These are phyloP conservation scores for Lactifluus volemus DNA, from an alignment of 768 basidiomycete species.

Conservation along the genomic window DNA sequence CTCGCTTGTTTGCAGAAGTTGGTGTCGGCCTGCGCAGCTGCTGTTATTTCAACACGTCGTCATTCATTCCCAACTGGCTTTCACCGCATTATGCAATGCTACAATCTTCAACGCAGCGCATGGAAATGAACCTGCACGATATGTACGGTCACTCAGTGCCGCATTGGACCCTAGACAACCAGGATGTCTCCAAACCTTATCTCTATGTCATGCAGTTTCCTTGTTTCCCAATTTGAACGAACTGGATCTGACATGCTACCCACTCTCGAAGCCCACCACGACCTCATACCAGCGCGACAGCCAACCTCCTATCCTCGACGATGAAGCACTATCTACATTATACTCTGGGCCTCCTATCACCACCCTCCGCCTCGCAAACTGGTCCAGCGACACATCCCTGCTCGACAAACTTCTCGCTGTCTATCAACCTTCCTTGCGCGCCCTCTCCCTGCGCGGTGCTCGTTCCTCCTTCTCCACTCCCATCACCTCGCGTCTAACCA, in stretches of 20 bases:
- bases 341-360: slow-evolving; percentile 41
- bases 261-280: slow-evolving; percentile 37
- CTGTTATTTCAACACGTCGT: slow-evolving; percentile 52
- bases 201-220: slow-evolving; percentile 50
- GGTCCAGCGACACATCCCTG: slow-evolving; percentile 52
- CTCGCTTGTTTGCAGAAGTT: slow-evolving; percentile 56
- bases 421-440: slow-evolving; percentile 45
- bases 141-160: slow-evolving; percentile 48
- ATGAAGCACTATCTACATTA: slow-evolving; percentile 42
- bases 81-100: slow-evolving; percentile 44
- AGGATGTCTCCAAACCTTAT: slow-evolving; percentile 40
- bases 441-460: slow-evolving; percentile 52
- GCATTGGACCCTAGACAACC: slow-evolving; percentile 65
- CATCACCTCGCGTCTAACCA: neutral
- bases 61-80: slow-evolving; percentile 45
- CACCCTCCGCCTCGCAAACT: slow-evolving; percentile 56
- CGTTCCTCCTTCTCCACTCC: slow-evolving; percentile 36
- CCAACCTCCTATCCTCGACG: slow-evolving; percentile 21
- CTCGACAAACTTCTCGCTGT: slow-evolving; percentile 54
- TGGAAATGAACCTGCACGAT: slow-evolving; percentile 37
- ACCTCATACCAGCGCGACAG: slow-evolving; percentile 15
- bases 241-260: slow-evolving; percentile 51
- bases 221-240: slow-evolving; percentile 52
- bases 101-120: slow-evolving; percentile 39
- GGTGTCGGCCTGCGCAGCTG: slow-evolving; percentile 57